Evolutionary conservation across 2,329 filamentous ascomycete genomes (phyloP), one percentile per base, ranked within the genome.

Genomic region (Sordariomycetes sp.): DNA sequence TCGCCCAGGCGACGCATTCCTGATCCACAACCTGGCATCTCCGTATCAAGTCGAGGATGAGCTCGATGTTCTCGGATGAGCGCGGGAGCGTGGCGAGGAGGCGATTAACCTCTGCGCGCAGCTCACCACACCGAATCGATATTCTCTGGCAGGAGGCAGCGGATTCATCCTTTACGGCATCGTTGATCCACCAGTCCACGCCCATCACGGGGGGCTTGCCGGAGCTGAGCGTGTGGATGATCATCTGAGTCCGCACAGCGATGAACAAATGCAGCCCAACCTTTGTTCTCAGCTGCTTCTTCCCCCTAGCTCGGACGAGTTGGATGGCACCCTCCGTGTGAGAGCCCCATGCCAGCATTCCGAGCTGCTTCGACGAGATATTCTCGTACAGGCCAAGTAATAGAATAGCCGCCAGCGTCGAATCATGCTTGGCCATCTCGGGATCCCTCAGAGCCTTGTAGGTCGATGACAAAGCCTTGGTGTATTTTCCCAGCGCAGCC

Each of bases 281-380:
- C 48, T 65, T 68, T 11, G 70, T 74, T 27, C 58, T 57, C 8
- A 75, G 48, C 44, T 76, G 72, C 41, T 69, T 66, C 43, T 63
- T 67, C 5, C 74, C 72, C 30, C 75, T 65, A 8, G 68, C 63
- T 47, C 70, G 73, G 34, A 75, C 70, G 2, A 79, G 57, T 42
- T 75, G 68, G 21, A 79, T 68, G n/a, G 75, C 75, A 4, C 74
- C 75, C 39, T 78, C 70, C n/a, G 73, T 67, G 44, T 80, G 75
- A 8, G 73, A 74, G 4, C 72, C 72, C 75, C 75, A 80, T 2
- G 73, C 72, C 36, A 68, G 56, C 47, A 69, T 67, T 21, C 66
- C 70, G 32, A 71, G 54, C 34, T 70, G 64, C 38, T 66, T 69
- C 10, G 70, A 67, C 1, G 67, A 68, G 29, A 79, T 75, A 36